Percentiles rank a stretch among this genome's conserved stretches.
These are phyloP conservation scores for Pinus albicaulis DNA, from an alignment of 75 land plant species.

Conservation along the genomic window DNA sequence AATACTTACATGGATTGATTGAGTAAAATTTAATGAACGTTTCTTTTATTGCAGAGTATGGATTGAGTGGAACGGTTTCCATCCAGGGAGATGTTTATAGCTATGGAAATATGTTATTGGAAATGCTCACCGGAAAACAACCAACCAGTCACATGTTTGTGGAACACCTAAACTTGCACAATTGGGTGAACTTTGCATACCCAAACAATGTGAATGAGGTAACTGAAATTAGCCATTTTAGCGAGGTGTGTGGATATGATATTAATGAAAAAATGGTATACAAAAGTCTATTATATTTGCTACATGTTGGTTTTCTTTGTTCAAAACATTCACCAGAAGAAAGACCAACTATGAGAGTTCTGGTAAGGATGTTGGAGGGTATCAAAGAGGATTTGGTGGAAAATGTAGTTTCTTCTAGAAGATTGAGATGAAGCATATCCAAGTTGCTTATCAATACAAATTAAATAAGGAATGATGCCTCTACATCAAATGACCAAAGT, in stretches of 20 bases:
- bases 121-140: conserved; percentile 16
- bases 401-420: not conserved
- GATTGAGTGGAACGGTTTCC: conserved; percentile 8
- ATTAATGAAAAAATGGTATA: not conserved
- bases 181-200: not conserved
- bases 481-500: not conserved
- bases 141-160: not conserved
- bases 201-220: not conserved
- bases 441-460: not conserved
- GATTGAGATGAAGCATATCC: not conserved
- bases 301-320: conserved; percentile 19
- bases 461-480: not conserved
- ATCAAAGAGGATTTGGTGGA: not conserved
- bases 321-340: conserved; percentile 26
- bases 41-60: conserved; percentile 19
- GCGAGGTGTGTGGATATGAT: not conserved
- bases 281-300: not conserved
- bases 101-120: conserved; percentile 30
- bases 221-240: not conserved
- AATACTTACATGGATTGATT: not conserved
- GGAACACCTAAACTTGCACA: not conserved
- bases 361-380: not conserved
- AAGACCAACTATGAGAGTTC: conserved; percentile 35
- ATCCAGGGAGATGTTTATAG: conserved; percentile 31
- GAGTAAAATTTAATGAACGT: not conserved